Base-by-base conservation (phyloP, 805 yeast species). In the Saturnispora silvae region DNA sequence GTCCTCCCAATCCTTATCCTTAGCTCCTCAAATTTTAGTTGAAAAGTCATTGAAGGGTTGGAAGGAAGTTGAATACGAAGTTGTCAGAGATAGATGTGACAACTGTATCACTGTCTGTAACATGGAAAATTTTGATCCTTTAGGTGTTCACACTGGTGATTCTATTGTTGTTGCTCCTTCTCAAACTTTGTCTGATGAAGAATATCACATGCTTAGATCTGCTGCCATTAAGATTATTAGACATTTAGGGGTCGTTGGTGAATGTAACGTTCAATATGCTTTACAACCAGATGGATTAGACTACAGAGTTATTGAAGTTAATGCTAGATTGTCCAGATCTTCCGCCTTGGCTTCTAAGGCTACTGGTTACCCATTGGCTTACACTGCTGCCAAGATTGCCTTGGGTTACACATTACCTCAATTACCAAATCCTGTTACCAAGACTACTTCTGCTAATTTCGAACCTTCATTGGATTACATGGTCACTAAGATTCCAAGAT, bases 271-370 rank as follows among this genome's bases (percentile, higher is more conserved):
- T 54, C 98, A 89, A 64, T 89, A 89, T 57, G 96, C 97, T 36
- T 71, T 89, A 57, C 82, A 89, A 57, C 97, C 98, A 42, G 73
- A 77, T 63, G 79, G 94, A 42, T 80, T 83, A 61, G 97, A 92
- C 56, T 89, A 89, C 67, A 81, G 98, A 65, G 85, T 89, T 50
- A 89, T 89, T 61, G 98, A 89, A 68, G 98, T 89, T 48, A 89
- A 89, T 59, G 98, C 98, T 35, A 81, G 98, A 68, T 71, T 89
- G 52, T 87, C 96, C 23, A 79, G 98, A 62, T 89, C 98, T 33
- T 92, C 97, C n/a, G 98, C 98, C 40, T 72, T 89, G 53, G 98
- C 98, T 33, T 89, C 97, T 18, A 89, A 89, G 68, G 98, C 98
- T 27, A 89, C 98, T 32, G 98, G 97, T 51, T 89, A 89, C 57